phyloP scores from a whole-genome alignment of 805 yeast species.

The Zygotorulaspora chibaensis region DNA sequence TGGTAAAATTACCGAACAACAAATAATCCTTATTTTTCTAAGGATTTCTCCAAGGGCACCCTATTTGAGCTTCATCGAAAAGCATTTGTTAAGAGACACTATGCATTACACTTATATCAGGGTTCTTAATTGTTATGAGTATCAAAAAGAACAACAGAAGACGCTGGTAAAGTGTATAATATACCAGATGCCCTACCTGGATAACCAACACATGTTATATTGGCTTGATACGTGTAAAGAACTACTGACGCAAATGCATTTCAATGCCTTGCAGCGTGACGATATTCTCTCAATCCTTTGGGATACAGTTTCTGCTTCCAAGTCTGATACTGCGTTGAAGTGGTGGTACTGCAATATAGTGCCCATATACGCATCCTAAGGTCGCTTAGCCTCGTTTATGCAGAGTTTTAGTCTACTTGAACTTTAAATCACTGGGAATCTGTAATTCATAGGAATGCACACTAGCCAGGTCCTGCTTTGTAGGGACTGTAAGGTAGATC shows the following conservation, averaged over 20 bases:
- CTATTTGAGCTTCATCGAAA: slow-evolving; percentile 7
- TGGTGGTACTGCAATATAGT: slow-evolving; percentile 30
- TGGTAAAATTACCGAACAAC: slow-evolving; percentile 17
- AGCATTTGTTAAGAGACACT: slow-evolving; percentile 19
- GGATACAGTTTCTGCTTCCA: slow-evolving; percentile 18
- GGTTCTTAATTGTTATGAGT: slow-evolving; percentile 12
- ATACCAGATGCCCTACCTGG: slow-evolving; percentile 18
- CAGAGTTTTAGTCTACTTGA: too few relatives aligned
- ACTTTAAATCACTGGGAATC: too few relatives aligned
- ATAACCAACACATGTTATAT: slow-evolving; percentile 11
- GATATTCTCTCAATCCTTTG: slow-evolving; percentile 20
- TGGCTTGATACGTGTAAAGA: slow-evolving; percentile 30
- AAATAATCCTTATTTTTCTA: slow-evolving; percentile 19
- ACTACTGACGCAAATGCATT: slow-evolving; percentile 8
- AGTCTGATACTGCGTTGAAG: slow-evolving; percentile 19
- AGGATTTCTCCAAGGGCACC: slow-evolving; percentile 15
- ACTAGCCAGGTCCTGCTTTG: too few relatives aligned
- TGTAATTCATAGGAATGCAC: too few relatives aligned
- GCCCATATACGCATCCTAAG: slow-evolving; percentile 2
- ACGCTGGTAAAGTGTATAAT: slow-evolving; percentile 24
- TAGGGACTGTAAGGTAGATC: too few relatives aligned
- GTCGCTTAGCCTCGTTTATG: too few relatives aligned
- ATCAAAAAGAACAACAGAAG: slow-evolving; percentile 8
- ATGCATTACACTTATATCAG: slow-evolving; percentile 22
- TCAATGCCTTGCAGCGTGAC: slow-evolving; percentile 4